These are phyloP conservation scores for Lactarius psammicola DNA, from an alignment of 768 basidiomycete genomes.

Conservation along the genomic window DNA sequence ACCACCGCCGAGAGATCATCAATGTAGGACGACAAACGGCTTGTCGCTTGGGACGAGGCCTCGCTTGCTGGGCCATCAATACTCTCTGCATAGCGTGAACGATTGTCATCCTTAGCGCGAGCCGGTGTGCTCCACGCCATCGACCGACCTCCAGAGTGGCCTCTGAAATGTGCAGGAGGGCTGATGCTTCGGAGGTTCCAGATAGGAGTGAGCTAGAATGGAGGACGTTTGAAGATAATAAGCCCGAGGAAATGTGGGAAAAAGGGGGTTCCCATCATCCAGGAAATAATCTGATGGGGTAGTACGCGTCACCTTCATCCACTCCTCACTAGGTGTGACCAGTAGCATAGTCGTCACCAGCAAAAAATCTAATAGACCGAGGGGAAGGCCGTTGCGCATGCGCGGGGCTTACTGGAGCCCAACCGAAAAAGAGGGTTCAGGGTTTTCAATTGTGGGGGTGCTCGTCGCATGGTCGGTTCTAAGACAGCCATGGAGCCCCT, in stretches of 20 bases:
- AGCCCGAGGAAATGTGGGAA: not conserved
- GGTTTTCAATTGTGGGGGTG: conserved; percentile 53
- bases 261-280: not conserved
- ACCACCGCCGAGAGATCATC: conserved; percentile 3
- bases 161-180: too few species aligned
- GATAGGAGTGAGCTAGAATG: not conserved
- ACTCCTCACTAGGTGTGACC: too few species aligned
- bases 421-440: conserved; percentile 61
- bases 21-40: conserved; percentile 12
- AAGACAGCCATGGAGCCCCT: conserved; percentile 66
- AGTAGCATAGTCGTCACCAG: conserved; percentile 65
- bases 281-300: conserved; percentile 1
- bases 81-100: too few species aligned
- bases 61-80: too few species aligned
- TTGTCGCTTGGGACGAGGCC: conserved; percentile 3
- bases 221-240: not conserved
- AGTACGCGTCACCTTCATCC: conserved; percentile 30
- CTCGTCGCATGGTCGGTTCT: conserved; percentile 49
- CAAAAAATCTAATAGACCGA: conserved; percentile 69
- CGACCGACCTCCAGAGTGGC: too few species aligned
- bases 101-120: too few species aligned
- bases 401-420: conserved; percentile 47
- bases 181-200: too few species aligned
- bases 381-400: conserved; percentile 63
- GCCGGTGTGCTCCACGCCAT: too few species aligned